Evolutionary conservation across 352 stramenopile species (phyloP).

Genomic region (Globisporangium paddicum): DNA sequence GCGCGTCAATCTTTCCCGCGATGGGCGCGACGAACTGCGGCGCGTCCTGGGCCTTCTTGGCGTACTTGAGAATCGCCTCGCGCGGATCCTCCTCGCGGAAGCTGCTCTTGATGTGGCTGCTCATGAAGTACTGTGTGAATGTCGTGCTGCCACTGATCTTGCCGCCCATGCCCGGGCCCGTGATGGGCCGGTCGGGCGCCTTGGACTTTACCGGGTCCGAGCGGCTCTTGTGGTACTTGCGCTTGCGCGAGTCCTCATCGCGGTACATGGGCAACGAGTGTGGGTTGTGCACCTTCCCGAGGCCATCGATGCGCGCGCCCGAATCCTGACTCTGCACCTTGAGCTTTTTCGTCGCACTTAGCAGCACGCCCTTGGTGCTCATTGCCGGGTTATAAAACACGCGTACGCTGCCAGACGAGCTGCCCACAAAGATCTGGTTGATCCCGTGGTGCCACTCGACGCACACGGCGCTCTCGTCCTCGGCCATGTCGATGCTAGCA

Average conservation of each 20-base stretch:
- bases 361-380: constrained; percentile 74
- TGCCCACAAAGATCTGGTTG: constrained; percentile 80
- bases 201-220: constrained; percentile 71
- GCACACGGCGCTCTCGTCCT: constrained; percentile 77
- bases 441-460: constrained; percentile 84
- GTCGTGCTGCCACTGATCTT: constrained; percentile 76
- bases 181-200: constrained; percentile 69
- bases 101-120: constrained; percentile 78
- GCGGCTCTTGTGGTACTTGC: constrained; percentile 66
- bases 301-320: constrained; percentile 63
- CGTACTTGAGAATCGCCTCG: constrained; percentile 85
- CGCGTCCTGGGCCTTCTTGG: constrained; percentile 62
- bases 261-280: constrained; percentile 81
- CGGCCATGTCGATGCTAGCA: constrained; percentile 58
- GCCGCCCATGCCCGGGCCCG: constrained; percentile 69
- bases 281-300: constrained; percentile 70
- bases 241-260: constrained; percentile 58
- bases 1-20: constrained; percentile 57
- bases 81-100: constrained; percentile 84
- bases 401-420: constrained; percentile 52
- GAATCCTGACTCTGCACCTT: constrained; percentile 53
- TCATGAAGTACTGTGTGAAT: constrained; percentile 89
- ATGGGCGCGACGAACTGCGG: constrained; percentile 63
- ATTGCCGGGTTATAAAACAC: constrained; percentile 67
- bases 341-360: constrained; percentile 78